These are phyloP conservation scores for Xerophyta viscosa DNA, from an alignment of 106 monocot species.

Conservation along the genomic window DNA sequence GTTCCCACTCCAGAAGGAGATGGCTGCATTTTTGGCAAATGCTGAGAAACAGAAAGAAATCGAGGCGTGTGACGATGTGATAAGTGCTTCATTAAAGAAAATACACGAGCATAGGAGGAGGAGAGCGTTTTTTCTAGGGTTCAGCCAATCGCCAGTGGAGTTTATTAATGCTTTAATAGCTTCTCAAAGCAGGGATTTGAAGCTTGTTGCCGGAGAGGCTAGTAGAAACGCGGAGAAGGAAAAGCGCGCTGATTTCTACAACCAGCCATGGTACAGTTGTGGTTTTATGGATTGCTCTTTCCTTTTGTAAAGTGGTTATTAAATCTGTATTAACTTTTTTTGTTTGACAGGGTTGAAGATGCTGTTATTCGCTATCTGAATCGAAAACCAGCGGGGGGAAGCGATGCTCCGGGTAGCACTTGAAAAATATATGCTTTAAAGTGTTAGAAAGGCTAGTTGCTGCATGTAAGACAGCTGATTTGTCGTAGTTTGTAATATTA, in stretches of 20 bases:
- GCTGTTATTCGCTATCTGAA: constrained; percentile 95
- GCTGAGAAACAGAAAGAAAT: constrained; percentile 93
- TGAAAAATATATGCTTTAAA: constrained; percentile 12
- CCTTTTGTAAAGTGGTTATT: constrained; percentile 1
- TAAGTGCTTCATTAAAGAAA: constrained; percentile 89
- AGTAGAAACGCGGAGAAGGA: constrained; percentile 80
- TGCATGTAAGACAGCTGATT: not conserved
- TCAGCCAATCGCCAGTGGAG: constrained; percentile 95
- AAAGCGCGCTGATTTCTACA: constrained; percentile 84
- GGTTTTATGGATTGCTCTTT: too few species aligned
- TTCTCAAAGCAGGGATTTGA: constrained; percentile 85
- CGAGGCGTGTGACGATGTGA: constrained; percentile 89
- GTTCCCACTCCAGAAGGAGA: constrained; percentile 90
- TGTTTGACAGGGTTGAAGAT: constrained; percentile 85
- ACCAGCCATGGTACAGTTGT: constrained; percentile 71
- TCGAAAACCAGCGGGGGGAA: constrained; percentile 77
- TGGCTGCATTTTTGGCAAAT: constrained; percentile 66
- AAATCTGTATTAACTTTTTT: not conserved
- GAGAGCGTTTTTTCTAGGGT: constrained; percentile 93
- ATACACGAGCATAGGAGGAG: constrained; percentile 95
- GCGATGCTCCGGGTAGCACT: constrained; percentile 66
- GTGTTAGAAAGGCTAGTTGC: not conserved
- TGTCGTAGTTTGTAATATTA: not conserved
- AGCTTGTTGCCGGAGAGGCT: constrained; percentile 79
- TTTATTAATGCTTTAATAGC: constrained; percentile 91